Evolutionary conservation across 225 moss, liverwort and hornwort species (phyloP), one percentile per base, ranked within the genome.

Genomic region (Marchantia polymorpha): DNA sequence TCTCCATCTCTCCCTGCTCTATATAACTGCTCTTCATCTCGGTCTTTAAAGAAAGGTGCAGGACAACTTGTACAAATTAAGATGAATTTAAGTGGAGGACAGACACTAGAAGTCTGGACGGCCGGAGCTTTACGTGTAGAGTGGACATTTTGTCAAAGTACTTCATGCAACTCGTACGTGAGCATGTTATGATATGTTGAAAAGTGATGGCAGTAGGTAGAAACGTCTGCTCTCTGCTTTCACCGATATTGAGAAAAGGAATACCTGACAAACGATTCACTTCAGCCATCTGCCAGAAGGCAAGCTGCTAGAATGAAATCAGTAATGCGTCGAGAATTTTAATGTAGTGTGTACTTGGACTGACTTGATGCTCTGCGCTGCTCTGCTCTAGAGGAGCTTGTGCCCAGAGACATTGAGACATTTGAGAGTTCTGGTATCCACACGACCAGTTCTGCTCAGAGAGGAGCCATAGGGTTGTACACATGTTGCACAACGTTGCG

Each of bases 391-490:
- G 17, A 16, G 69, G 69, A 69, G 16, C 69, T 9, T 47, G 46
- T 4, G 69, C 20, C 46, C 46, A 17, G 13, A 52, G 31, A 51
- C 52, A 53, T 54, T 49, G 9, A 73, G 15, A 50, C 52, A 12
- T 61, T 20, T 46, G 46, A 61, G 23, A 47, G 9, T 27, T 60
- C 46, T 11, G 31, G 61, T 31, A 61, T 7, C 27, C 15, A 1
- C 31, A 19, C 69, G 26, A 12, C 29, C 12, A 52, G 53, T 53
- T 25, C 16, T 16, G 25, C 11, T 26, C 7, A 14, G 26, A 23
- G 54, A 74, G 53, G 10, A 74, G 15, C n/a, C 14, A 29, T 75
- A 56, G 69, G 47, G 69, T n/a, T 26, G 72, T n/a, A 72, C 52
- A 69, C 52, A 22, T 48, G 3, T 72, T 72, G 49, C 72, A 49